Evolutionary conservation across 148 eudicot genomes (phyloP).

Genomic region (Oxyria digyna): DNA sequence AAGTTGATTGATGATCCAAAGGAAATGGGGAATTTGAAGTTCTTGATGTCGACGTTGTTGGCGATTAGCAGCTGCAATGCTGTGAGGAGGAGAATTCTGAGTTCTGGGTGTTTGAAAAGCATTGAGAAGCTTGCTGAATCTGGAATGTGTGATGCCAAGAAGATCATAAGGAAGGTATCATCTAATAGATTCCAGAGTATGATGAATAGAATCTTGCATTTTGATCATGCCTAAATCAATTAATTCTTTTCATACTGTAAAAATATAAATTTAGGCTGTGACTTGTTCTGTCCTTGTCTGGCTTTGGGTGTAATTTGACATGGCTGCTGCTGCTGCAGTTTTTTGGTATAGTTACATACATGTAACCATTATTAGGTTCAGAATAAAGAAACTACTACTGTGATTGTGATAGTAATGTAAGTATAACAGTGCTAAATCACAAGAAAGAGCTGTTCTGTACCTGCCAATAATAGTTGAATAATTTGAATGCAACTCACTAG

Average conservation of each 20-base stretch:
- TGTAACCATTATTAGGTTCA: slow-evolving; percentile 4
- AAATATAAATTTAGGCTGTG: neutral
- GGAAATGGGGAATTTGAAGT: slow-evolving; percentile 41
- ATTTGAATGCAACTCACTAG: neutral
- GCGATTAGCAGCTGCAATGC: slow-evolving; percentile 40
- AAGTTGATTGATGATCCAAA: slow-evolving; percentile 39
- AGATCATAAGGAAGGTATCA: slow-evolving; percentile 56
- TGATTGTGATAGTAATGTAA: slow-evolving; percentile 6
- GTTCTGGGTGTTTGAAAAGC: slow-evolving; percentile 52
- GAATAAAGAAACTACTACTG: neutral
- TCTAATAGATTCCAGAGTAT: slow-evolving; percentile 43
- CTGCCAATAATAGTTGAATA: neutral
- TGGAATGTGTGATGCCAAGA: slow-evolving; percentile 72
- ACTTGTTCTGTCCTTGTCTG: neutral
- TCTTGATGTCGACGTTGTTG: slow-evolving; percentile 50
- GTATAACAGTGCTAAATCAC: slow-evolving; percentile 7
- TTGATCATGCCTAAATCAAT: slow-evolving; percentile 18
- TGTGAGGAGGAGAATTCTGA: slow-evolving; percentile 52
- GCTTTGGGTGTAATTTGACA: slow-evolving; percentile 8
- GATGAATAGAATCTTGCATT: slow-evolving; percentile 53
- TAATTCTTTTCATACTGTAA: neutral
- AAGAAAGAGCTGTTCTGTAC: neutral
- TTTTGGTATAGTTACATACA: neutral
- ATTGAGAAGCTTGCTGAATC: slow-evolving; percentile 62
- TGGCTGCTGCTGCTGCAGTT: neutral